Base-by-base conservation (phyloP, 148 eudicot genomes). In the Persicaria tinctoria region DNA sequence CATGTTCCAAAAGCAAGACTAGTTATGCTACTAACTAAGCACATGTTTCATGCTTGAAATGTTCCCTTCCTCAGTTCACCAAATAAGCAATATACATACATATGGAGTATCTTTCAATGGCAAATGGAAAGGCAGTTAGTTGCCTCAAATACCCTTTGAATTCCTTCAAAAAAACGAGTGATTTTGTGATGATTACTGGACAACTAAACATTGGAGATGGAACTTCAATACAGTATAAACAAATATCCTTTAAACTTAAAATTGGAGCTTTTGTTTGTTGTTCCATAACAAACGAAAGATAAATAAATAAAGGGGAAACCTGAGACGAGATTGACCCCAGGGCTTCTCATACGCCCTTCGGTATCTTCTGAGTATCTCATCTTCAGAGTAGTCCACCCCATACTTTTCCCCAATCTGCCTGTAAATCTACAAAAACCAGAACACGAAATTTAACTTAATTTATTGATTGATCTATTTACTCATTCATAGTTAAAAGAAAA, bases 301-400 rank as follows among this genome's bases (percentile, higher is more conserved):
- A 73, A 14, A 54, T 51, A 7, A 23, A 62, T 4, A 55, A 50
- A 1, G 23, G 46, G 14, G 48, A 23, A 53, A 94, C 98, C 97
- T 92, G 81, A 92, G 96, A 41, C 97, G 83, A 55, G 98, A 95
- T 85, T 87, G 79, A 51, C 88, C 92, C 99, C 99, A 95, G 54
- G 97, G 99, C 82, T 90, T 95, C 54, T 82, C 97, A 78, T 95
- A 95, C 76, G 99, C 99, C 83, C 90, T 76, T 68, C 99, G 83
- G 46, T 95, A 95, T 85, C 96, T 82, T 11, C 76, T 66, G 66
- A 95, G 74, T 66, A 95, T 95, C 84, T 95, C 97, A 72, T 75
- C 79, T 68, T 95, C 97, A 9, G 93, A 84, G 73, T 80, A 89
- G 27, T 87, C 82, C 74, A 92, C 98, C 46, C 97, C 98, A 81